A percentile compares a stretch with the other conserved stretches of the same genome.
Conservation (phyloP, 2,329 filamentous ascomycete genomes). For the Xylariales sp. region DNA sequence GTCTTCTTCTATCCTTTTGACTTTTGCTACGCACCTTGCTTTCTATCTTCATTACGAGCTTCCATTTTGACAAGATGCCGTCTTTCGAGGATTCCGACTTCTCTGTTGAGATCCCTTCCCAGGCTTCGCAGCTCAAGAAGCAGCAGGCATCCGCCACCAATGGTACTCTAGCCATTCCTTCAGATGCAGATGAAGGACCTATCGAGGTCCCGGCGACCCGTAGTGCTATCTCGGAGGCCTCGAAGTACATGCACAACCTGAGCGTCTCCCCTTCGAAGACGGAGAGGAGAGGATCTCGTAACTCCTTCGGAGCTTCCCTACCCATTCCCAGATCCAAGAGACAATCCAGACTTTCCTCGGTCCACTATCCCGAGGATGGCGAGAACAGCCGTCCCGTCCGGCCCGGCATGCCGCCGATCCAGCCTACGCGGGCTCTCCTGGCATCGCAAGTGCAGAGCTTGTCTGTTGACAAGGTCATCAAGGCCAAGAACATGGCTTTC, state of each 20-base stretch:
- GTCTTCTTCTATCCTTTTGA: neutral
- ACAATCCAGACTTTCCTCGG: conserved; percentile 62
- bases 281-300: conserved; percentile 64
- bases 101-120: conserved; percentile 29
- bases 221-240: conserved; percentile 63
- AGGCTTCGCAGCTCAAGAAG: conserved; percentile 14
- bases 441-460: conserved; percentile 68
- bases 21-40: neutral
- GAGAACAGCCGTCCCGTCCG: conserved; percentile 40
- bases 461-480: conserved; percentile 58
- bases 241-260: conserved; percentile 69
- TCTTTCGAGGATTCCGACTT: conserved; percentile 55
- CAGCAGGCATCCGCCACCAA: neutral
- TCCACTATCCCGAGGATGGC: conserved; percentile 38
- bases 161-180: conserved; percentile 34
- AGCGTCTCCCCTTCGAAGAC: conserved; percentile 63
- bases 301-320: conserved; percentile 70
- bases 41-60: neutral
- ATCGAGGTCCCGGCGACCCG: conserved; percentile 68
- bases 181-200: conserved; percentile 40
- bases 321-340: conserved; percentile 70
- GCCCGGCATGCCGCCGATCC: conserved; percentile 54
- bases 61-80: conserved; percentile 45
- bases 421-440: conserved; percentile 62
- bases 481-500: conserved; percentile 77